Evolutionary conservation across 1,139 yeast species (phyloP), one percentile per base, ranked within the genome.

Genomic region (Blastobotrys malaysiensis): DNA sequence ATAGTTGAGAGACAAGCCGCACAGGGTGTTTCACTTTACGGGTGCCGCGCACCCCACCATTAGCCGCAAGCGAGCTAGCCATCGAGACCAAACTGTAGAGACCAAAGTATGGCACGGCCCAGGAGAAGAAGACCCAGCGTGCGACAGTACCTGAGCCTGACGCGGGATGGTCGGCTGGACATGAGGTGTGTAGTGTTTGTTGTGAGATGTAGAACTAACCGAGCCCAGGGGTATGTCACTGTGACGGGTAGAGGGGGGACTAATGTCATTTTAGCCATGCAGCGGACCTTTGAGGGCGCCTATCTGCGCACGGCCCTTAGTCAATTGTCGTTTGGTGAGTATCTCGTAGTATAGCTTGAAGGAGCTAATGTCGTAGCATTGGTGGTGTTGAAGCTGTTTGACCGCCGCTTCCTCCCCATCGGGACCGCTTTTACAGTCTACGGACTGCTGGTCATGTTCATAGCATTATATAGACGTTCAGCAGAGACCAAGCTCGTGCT

Each of bases 241-340:
- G n/a, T 14, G 39, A 48, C 13, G n/a, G n/a, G 14, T 20, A 19
- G 24, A 26, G 2, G 24, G 24, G 16, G 50, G 11, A 39, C 27
- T 31, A 43, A 20, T 16, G n/a, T n/a, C 16, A 21, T 6, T 4
- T 14, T 16, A 53, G 77, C 76, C 1, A 66, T 70, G 44, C 76
- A 73, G 57, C 64, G 77, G 14, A 73, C 77, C 3, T 73, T 71
- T 52, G 76, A 73, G 55, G 77, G 77, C 1, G 77, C 77, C 4
- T 73, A 74, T 56, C 53, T 71, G 36, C 67, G 77, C 31, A 71
- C 77, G 0, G 76, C 76, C 3, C 56, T 73, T 49, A 68, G 72
- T 24, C 74, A 73, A 51, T 61, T 73, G 14, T 62, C 75, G 2
- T 68, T 73, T 53, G 70, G 73, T 63, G 58, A 36, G 67, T 57